phyloP scores from a whole-genome alignment of 352 stramenopile genomes.

The Globisporangium orthogonon region DNA sequence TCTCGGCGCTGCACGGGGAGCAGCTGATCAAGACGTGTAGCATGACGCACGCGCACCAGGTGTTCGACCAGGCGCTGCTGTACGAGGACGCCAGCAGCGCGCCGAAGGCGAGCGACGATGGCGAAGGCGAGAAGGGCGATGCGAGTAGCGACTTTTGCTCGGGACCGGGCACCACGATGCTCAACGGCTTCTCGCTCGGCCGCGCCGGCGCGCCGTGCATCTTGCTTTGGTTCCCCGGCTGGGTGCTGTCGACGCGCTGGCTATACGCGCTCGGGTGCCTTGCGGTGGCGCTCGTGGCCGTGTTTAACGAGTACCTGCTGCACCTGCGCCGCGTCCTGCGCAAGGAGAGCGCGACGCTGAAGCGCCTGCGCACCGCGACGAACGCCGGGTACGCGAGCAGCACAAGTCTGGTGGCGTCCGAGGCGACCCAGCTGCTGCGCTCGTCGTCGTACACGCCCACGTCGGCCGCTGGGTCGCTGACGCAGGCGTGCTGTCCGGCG shows the following conservation, averaged over 20 bases:
- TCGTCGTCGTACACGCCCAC: conserved; percentile 23
- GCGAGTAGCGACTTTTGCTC: conserved; percentile 31
- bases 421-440: conserved; percentile 39
- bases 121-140: neutral
- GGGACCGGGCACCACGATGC: conserved; percentile 62
- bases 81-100: conserved; percentile 21
- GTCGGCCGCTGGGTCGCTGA: conserved; percentile 18
- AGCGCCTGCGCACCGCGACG: conserved; percentile 16
- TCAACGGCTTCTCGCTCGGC: conserved; percentile 60
- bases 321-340: conserved; percentile 55
- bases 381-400: conserved; percentile 3
- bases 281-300: conserved; percentile 41
- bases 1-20: conserved; percentile 48
- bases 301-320: conserved; percentile 75
- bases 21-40: conserved; percentile 67
- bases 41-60: conserved; percentile 57
- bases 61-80: conserved; percentile 41
- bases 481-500: conserved; percentile 26
- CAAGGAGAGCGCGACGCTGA: conserved; percentile 50
- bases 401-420: conserved; percentile 5
- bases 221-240: conserved; percentile 69
- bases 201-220: conserved; percentile 36
- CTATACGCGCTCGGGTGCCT: conserved; percentile 48
- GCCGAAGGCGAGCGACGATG: neutral
- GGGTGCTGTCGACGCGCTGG: conserved; percentile 50